phyloP scores from a whole-genome alignment of 768 basidiomycete genomes.

The Pleurotus ostreatus region DNA sequence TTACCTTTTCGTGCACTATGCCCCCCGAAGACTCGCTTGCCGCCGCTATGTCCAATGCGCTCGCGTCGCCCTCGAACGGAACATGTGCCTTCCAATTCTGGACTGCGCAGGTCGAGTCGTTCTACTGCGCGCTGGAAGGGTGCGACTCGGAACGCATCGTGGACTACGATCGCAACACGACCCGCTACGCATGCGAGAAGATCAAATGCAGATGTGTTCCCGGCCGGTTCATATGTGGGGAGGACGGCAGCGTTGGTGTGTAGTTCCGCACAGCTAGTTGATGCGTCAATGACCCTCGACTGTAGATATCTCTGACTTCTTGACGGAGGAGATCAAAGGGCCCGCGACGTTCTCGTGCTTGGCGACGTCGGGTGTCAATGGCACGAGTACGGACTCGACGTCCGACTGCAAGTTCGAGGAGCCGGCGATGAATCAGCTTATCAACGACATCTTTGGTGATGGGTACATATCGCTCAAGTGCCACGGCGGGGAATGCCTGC shows the following conservation, averaged over 20 bases:
- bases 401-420: constrained; percentile 88
- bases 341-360: constrained; percentile 83
- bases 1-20: constrained; percentile 81
- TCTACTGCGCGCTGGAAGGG: constrained; percentile 83
- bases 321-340: constrained; percentile 84
- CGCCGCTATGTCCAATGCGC: not conserved
- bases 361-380: not conserved
- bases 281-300: not conserved
- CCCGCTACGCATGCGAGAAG: constrained; percentile 75
- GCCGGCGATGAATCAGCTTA: constrained; percentile 94
- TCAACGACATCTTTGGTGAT: constrained; percentile 92
- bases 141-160: constrained; percentile 49
- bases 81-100: constrained; percentile 97
- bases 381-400: constrained; percentile 32
- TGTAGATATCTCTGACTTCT: constrained; percentile 90
- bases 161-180: constrained; percentile 66
- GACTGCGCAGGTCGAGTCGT: constrained; percentile 92
- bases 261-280: constrained; percentile 10
- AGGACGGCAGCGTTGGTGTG: constrained; percentile 89
- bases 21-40: not conserved
- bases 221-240: constrained; percentile 90
- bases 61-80: constrained; percentile 20
- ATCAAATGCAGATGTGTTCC: constrained; percentile 94
- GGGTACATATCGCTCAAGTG: constrained; percentile 84
- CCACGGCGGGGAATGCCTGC: constrained; percentile 88